A percentile compares a stretch with the other conserved stretches of the same genome.
Evolutionary conservation across 495 filamentous ascomycete species (phyloP).

Genomic region (Hyphodiscus hymeniophilus): DNA sequence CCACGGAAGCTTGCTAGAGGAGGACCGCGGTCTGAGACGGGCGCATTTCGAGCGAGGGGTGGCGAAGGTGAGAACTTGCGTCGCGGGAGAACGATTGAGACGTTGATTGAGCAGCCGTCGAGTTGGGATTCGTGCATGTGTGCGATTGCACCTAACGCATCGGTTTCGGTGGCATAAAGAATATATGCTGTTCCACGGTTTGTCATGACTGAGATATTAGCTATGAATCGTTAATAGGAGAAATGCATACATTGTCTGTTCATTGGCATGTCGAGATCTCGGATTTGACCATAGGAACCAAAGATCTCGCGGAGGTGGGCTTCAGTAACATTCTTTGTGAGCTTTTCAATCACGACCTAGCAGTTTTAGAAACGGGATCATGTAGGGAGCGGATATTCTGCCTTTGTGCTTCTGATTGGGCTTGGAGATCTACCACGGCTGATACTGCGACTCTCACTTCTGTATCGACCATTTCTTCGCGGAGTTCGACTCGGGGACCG

Average conservation of each 20-base stretch:
- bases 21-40: conserved; percentile 34
- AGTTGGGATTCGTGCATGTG: conserved; percentile 98
- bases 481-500: conserved; percentile 34
- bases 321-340: conserved; percentile 92
- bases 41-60: conserved; percentile 39
- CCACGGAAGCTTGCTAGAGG: conserved; percentile 20
- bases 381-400: conserved; percentile 19
- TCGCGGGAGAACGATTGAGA: conserved; percentile 88
- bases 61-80: conserved; percentile 50
- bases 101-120: conserved; percentile 79
- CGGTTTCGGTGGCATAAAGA: conserved; percentile 64
- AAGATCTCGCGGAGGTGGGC: conserved; percentile 89
- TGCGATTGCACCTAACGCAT: conserved; percentile 83
- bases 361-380: conserved; percentile 5
- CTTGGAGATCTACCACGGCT: conserved; percentile 37
- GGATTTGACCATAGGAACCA: conserved; percentile 75
- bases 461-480: conserved; percentile 27
- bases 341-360: conserved; percentile 91
- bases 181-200: conserved; percentile 96
- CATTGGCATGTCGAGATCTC: conserved; percentile 80
- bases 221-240: neutral
- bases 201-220: conserved; percentile 55
- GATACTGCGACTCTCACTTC: conserved; percentile 29
- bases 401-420: conserved; percentile 51
- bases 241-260: conserved; percentile 66